Conservation (phyloP, 2,329 filamentous ascomycete species). For the Pseudocercospora fijiensis region DNA sequence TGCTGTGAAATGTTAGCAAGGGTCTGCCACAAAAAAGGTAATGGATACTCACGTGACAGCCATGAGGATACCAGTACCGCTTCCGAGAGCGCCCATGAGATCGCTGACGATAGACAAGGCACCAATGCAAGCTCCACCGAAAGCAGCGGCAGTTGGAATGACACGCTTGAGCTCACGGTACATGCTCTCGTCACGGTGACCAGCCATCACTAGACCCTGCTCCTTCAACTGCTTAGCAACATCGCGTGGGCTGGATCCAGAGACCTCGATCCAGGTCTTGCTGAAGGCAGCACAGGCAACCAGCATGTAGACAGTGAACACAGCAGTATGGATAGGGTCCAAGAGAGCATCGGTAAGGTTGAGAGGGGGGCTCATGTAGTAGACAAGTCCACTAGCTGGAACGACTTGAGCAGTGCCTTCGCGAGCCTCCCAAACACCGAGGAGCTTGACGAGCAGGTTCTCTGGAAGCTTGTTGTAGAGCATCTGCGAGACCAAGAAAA, state of each 20-base stretch:
- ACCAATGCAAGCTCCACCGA: slow-evolving; percentile 98
- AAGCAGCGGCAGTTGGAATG: slow-evolving; percentile 95
- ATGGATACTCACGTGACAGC: slow-evolving; percentile 85
- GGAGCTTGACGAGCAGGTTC: slow-evolving; percentile 94
- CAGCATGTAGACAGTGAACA: slow-evolving; percentile 98
- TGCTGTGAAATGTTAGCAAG: slow-evolving; percentile 56
- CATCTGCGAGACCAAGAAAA: slow-evolving; percentile 99
- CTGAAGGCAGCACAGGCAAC: slow-evolving; percentile 97
- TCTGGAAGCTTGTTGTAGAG: slow-evolving; percentile 98
- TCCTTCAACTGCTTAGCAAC: slow-evolving; percentile 99
- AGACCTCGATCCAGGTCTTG: slow-evolving; percentile 99
- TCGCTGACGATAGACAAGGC: slow-evolving; percentile 93
- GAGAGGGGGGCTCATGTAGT: slow-evolving; percentile 98
- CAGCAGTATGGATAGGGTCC: slow-evolving; percentile 91
- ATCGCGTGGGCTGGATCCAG: slow-evolving; percentile 93
- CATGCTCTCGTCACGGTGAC: slow-evolving; percentile 99
- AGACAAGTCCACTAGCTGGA: slow-evolving; percentile 88
- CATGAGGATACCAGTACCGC: slow-evolving; percentile 94
- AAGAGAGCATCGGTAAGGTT: slow-evolving; percentile 95
- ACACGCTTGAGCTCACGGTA: slow-evolving; percentile 99
- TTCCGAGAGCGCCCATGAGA: slow-evolving; percentile 91
- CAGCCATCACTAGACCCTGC: slow-evolving; percentile 98
- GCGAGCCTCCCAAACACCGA: slow-evolving; percentile 97
- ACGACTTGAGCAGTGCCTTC: slow-evolving; percentile 95
- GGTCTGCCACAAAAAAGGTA: neutral